Conservation (phyloP, 2,329 filamentous ascomycete genomes). For the Cyphellophora europaea region DNA sequence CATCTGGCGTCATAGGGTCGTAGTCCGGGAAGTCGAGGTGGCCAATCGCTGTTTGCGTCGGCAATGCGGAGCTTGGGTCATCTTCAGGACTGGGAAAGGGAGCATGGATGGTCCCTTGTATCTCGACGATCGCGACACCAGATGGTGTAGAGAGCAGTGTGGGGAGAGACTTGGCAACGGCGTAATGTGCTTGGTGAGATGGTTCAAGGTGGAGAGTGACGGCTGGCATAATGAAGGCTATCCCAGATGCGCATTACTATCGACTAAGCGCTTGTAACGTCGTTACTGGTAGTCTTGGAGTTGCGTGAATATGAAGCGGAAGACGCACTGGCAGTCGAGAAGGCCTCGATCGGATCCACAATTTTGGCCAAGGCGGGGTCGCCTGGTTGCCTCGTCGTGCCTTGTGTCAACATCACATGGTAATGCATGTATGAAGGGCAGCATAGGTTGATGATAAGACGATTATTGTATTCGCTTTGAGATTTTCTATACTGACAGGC, state of each 20-base stretch:
- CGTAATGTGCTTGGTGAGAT: constrained; percentile 6
- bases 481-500: no score
- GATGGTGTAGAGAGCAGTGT: constrained; percentile 78
- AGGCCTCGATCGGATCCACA: no score
- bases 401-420: no score
- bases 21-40: constrained; percentile 72
- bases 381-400: no score
- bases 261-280: no score
- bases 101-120: constrained; percentile 84
- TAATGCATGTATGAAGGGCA: no score
- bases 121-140: constrained; percentile 79
- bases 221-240: constrained; percentile 28
- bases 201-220: constrained; percentile 27
- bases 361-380: no score
- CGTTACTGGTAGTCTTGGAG: no score
- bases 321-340: no score
- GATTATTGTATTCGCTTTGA: no score
- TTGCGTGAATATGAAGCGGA: no score
- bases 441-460: no score
- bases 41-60: constrained; percentile 50
- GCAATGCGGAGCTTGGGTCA: constrained; percentile 9
- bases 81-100: constrained; percentile 33
- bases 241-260: background rate
- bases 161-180: constrained; percentile 56
- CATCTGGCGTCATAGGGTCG: constrained; percentile 37